phyloP scores from a whole-genome alignment of 495 filamentous ascomycete species.

The Rusavskia elegans region DNA sequence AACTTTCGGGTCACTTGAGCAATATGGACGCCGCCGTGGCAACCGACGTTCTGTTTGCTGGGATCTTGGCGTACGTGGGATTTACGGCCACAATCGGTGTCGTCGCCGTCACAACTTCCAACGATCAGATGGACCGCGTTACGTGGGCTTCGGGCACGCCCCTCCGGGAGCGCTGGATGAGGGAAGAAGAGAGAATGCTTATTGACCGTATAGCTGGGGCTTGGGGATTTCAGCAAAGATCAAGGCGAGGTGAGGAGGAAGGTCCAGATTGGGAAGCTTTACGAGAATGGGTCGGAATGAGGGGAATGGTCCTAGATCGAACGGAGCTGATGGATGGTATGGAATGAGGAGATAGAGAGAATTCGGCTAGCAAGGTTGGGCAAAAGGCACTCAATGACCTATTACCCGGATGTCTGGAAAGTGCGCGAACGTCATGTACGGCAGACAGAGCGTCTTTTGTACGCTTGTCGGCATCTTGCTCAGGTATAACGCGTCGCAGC shows the following conservation, averaged over 20 bases:
- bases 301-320: constrained; percentile 79
- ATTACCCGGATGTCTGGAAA: no score
- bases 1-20: constrained; percentile 43
- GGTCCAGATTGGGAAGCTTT: constrained; percentile 78
- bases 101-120: constrained; percentile 69
- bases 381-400: no score
- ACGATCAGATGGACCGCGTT: constrained; percentile 89
- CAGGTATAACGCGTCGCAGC: no score
- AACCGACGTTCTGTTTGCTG: constrained; percentile 63
- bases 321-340: constrained; percentile 83
- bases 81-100: constrained; percentile 65
- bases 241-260: constrained; percentile 73
- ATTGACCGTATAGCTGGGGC: constrained; percentile 69
- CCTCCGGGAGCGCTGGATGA: constrained; percentile 70
- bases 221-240: constrained; percentile 79
- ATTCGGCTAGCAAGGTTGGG: no score
- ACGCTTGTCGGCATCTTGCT: no score
- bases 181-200: constrained; percentile 85
- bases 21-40: constrained; percentile 55
- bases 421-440: no score
- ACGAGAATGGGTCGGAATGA: constrained; percentile 59
- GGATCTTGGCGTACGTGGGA: constrained; percentile 64
- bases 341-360: constrained; percentile 31
- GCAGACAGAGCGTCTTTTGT: no score
- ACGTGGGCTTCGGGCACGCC: constrained; percentile 72